These are phyloP conservation scores for Venturia aucupariae DNA, from an alignment of 2,329 filamentous ascomycete species.

Conservation along the genomic window DNA sequence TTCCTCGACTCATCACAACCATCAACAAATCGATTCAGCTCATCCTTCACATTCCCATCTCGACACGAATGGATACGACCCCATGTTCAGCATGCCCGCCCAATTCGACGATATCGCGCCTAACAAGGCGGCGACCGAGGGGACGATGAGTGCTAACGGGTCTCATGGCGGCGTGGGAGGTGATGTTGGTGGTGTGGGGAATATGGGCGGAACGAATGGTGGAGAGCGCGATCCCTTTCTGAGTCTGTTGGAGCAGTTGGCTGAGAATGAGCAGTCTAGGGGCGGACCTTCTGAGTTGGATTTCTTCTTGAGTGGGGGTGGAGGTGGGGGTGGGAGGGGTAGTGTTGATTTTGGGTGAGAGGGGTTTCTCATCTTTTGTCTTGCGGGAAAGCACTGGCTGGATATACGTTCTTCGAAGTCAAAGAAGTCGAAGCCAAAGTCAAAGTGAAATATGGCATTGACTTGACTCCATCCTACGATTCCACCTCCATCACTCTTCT, in stretches of 20 bases:
- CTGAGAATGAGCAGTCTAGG: conserved; percentile 64
- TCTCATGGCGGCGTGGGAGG: background rate
- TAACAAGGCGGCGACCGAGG: conserved; percentile 31
- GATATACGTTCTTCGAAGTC: too few species aligned
- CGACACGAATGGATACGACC: conserved; percentile 22
- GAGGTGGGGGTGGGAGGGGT: background rate
- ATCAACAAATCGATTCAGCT: background rate
- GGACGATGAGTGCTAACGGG: conserved; percentile 9
- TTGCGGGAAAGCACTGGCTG: too few species aligned
- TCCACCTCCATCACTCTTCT: too few species aligned
- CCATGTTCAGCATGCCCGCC: conserved; percentile 33
- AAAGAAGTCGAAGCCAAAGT: too few species aligned
- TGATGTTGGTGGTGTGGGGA: too few species aligned
- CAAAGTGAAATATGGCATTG: too few species aligned
- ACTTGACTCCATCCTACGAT: too few species aligned
- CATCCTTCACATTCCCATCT: background rate
- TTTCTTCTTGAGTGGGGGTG: conserved; percentile 51
- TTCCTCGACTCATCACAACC: background rate
- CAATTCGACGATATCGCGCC: conserved; percentile 19
- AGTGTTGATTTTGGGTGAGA: background rate
- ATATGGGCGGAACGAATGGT: background rate
- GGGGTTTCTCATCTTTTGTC: too few species aligned
- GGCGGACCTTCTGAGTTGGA: conserved; percentile 67
- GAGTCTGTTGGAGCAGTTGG: conserved; percentile 68
- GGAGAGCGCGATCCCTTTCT: conserved; percentile 72